A percentile compares a stretch with the other conserved stretches of the same genome.
Evolutionary conservation across 176 grass and related monocot species (phyloP).

Genomic region (Puccinellia tenuiflora): DNA sequence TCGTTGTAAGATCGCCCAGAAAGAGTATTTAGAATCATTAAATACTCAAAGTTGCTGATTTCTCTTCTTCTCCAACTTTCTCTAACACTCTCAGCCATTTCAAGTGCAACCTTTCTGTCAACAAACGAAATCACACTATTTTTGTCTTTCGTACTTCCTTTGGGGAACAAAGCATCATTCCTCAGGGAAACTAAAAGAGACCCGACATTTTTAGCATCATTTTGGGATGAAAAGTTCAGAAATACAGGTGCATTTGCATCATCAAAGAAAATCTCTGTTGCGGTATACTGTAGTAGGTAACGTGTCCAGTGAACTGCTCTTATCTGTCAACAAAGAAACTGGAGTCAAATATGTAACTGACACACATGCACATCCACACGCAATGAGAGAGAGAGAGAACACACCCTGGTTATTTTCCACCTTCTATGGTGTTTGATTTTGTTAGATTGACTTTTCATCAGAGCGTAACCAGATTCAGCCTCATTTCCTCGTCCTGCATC

Average conservation of each 20-base stretch:
- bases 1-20: constrained; percentile 93
- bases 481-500: constrained; percentile 51
- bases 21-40: constrained; percentile 96
- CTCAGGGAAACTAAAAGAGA: constrained; percentile 82
- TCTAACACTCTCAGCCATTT: constrained; percentile 85
- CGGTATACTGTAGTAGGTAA: constrained; percentile 86
- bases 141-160: constrained; percentile 81
- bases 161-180: constrained; percentile 89
- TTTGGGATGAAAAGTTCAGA: constrained; percentile 93
- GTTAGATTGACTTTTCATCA: constrained; percentile 48
- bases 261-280: constrained; percentile 90
- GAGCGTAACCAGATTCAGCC: constrained; percentile 39
- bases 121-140: constrained; percentile 79
- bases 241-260: constrained; percentile 81
- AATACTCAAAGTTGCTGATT: constrained; percentile 94
- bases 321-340: constrained; percentile 63
- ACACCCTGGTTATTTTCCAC: constrained; percentile 81
- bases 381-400: not conserved
- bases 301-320: constrained; percentile 93
- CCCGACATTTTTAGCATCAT: constrained; percentile 83
- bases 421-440: constrained; percentile 94
- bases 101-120: constrained; percentile 76
- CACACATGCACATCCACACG: not conserved
- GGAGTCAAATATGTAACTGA: constrained; percentile 20
- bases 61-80: constrained; percentile 98